phyloP scores from a whole-genome alignment of 2,329 filamentous ascomycete species.

The Colletotrichum cuscutae region DNA sequence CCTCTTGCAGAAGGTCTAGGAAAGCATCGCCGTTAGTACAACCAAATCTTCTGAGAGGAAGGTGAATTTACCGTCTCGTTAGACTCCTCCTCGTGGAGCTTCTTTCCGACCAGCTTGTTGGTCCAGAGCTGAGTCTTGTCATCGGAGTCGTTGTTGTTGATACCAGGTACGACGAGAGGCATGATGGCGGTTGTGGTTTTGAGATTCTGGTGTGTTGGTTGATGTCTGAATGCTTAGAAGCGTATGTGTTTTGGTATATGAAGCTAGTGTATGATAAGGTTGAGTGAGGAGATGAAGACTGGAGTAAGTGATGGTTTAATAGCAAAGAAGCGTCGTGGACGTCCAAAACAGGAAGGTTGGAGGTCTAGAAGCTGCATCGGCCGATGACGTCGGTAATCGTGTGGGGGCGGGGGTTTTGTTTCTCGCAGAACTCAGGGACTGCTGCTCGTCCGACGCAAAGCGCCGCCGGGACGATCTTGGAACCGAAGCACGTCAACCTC shows the following conservation, averaged over 20 bases:
- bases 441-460: slow-evolving; percentile 4
- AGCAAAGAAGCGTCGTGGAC: background rate
- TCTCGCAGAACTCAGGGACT: background rate
- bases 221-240: background rate
- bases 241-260: no score
- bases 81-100: slow-evolving; percentile 59
- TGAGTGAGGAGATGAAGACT: background rate
- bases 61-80: slow-evolving; percentile 62
- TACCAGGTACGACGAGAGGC: slow-evolving; percentile 73
- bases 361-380: slow-evolving; percentile 11
- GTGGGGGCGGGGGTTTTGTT: slow-evolving; percentile 28
- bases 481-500: background rate
- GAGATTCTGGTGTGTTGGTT: background rate
- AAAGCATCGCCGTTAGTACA: slow-evolving; percentile 5
- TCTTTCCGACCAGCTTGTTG: slow-evolving; percentile 73
- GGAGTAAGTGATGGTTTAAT: slow-evolving; percentile 9
- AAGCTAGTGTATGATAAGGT: no score
- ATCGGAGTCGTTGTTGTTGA: slow-evolving; percentile 57
- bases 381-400: slow-evolving; percentile 31
- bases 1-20: slow-evolving; percentile 68
- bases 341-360: background rate
- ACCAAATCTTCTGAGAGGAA: background rate
- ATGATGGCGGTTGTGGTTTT: slow-evolving; percentile 49
- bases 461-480: background rate
- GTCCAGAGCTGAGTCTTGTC: slow-evolving; percentile 67